Base-by-base conservation (phyloP, 345 rosid species). In the Salix brachista region DNA sequence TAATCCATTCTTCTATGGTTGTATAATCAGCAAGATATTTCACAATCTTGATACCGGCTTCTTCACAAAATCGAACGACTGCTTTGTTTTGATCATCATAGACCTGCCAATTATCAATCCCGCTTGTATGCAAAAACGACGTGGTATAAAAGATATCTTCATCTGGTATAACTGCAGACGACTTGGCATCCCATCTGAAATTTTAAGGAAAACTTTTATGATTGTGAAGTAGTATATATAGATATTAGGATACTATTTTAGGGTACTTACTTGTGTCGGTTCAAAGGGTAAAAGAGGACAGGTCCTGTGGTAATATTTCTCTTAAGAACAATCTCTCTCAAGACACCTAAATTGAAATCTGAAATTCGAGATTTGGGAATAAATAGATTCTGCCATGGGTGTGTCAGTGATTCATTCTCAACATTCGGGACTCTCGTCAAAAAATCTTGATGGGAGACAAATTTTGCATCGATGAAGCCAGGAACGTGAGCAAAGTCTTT, bases 381-480 rank as follows among this genome's bases (percentile, higher is more conserved):
- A 34, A 82, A 78, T 9, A 82, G 81, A 36, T 81, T 81, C 17
- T 78, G 48, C 84, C 84, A 78, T 41, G 84, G 81, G 74, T 82
- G 81, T 14, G 79, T 30, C 41, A 65, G 8, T 25, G 21, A 32
- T 3, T 19, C 30, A 34, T 56, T 50, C 2, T n/a, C 65, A 14
- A 10, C 37, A n/a, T 67, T 56, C 16, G 36, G 75, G 3, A 74
- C 81, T 75, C 84, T 78, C 0, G 23, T 75, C 8, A 82, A 17
- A 36, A 82, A 82, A 8, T 82, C 60, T 3, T 26, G 25, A 39
- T 70, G 74, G 34, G 79, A 34, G 9, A 74, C 73, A 11, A 70
- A 46, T n/a, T 19, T 54, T 1, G 17, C 9, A 16, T 26, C 26
- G 4, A 28, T 23, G 6, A 67, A 65, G 1, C 78, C 79, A 30